Base-by-base conservation (phyloP, 2,329 filamentous ascomycete genomes). In the Amauroascus niger region DNA sequence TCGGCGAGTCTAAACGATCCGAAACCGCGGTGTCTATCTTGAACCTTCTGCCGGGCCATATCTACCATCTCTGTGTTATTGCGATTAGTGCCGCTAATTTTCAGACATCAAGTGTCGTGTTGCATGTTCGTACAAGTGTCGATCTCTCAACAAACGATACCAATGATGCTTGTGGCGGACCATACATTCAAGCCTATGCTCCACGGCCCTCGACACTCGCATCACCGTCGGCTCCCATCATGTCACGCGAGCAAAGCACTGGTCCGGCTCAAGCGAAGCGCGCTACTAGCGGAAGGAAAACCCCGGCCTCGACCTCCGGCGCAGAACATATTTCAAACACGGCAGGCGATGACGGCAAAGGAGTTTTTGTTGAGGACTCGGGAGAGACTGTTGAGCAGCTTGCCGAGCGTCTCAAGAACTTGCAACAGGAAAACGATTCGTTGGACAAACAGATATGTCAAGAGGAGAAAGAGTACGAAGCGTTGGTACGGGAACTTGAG, bases 31-130 rank as follows among this genome's bases (percentile, higher is more conserved):
- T 96, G 51, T 90, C 87, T 44, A 89, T 98, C 53, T 89, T 86
- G 30, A 88, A 90, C 37, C 76, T 98, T 6, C 84, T 86, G 62
- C 89, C 93, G 0, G 83, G 86, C 59, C 87, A 87, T 63, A 94
- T 90, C 64, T 97, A 97, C 71, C 94, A 95, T 60, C 84, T 98
- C 26, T 85, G 91, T 56, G 88, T 97, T 52, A 87, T 96, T 61
- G 88, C 91, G 37, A 86, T 96, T 52, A 95, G 91, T 47, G 81
- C 85, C 28, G 88, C 90, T 61, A 94, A 93, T 68, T 97, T 97
- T 63, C 88, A 95, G 65, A 88, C 90, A 0, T 86, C 88, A 35
- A 96, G 93, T 67, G 79, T 82, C 4, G 82, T 94, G 35, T 83
- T 97, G 59, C 86, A 93, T 52, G 76, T 98, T 52, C 81, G 86